Evolutionary conservation across 169 alveolate species (phyloP), one percentile per base, ranked within the genome.

Genomic region (Ichthyophthirius multifiliis): DNA sequence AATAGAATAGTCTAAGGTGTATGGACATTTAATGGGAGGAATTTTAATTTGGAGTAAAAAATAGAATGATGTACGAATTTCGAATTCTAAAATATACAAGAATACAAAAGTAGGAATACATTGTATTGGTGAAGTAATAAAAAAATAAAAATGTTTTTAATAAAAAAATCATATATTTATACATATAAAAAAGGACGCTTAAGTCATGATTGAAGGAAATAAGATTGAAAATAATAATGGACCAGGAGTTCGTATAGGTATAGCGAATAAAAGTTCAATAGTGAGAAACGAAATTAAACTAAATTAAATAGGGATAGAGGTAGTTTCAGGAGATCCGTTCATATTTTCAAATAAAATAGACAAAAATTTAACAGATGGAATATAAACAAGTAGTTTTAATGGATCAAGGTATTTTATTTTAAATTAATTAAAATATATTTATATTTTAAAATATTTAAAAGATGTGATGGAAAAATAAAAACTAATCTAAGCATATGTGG

Each of bases 361-460:
- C 34, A 76, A 89, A 81, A 92, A 92, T 63, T 89, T 55, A 41
- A 85, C 87, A 65, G 86, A 92, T 77, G 96, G 96, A 15, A 87
- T 92, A 41, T 73, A 84, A 18, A 87, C 92, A 4, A 55, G 74
- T 10, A 84, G 89, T 3, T 83, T 75, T 45, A 63, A 83, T 31
- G 32, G 46, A 5, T 27, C 31, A 20, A 55, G 71, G 71, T 55
- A 2, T 41, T 41, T 41, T 41, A 9, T 7, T 13, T 41, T 9
- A 41, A 12, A 47, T 16, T 6, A 9, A 4, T 47, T 47, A 13
- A 13, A 20, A 1, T 39, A 1, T 15, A 1, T 48, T 48, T 20
- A 1, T 18, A 5, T 2, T 10, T 6, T 0, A 27, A 15, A 1
- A 27, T 55, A 5, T 1, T 0, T 27, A 35, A 76, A 16, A 43